Conservation (phyloP, 1,139 yeast genomes). For the Yamadazyma spencermartinsiae region DNA sequence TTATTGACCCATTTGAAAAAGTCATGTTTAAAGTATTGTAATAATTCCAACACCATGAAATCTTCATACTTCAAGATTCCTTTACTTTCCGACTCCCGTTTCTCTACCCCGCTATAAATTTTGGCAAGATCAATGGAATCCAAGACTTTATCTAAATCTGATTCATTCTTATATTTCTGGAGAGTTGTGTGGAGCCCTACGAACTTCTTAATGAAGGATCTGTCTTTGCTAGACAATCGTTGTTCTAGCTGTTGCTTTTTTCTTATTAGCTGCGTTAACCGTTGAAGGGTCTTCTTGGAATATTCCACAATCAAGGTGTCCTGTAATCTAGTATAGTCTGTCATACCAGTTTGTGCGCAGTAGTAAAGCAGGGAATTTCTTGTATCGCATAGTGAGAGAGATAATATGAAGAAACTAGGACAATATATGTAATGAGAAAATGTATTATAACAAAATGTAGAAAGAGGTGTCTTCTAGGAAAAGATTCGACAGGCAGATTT, state of each 20-base stretch:
- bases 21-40: slow-evolving; percentile 74
- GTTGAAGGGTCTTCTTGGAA: slow-evolving; percentile 4
- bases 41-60: slow-evolving; percentile 62
- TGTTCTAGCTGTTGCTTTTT: neutral
- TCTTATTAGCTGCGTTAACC: slow-evolving; percentile 1
- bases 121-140: slow-evolving; percentile 38
- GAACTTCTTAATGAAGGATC: slow-evolving; percentile 10
- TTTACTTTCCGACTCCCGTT: slow-evolving; percentile 18
- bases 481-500: too few relatives aligned
- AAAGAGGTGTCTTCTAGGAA: too few relatives aligned
- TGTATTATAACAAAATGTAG: too few relatives aligned
- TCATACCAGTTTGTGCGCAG: neutral
- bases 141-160: slow-evolving; percentile 23
- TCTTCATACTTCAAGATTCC: slow-evolving; percentile 51
- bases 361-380: neutral
- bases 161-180: slow-evolving; percentile 12
- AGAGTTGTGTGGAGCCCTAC: slow-evolving; percentile 2
- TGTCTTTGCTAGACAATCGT: slow-evolving; percentile 9
- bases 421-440: too few relatives aligned
- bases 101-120: slow-evolving; percentile 40
- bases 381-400: too few relatives aligned
- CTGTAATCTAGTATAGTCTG: slow-evolving; percentile 1
- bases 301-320: slow-evolving; percentile 6
- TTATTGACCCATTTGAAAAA: slow-evolving; percentile 84
- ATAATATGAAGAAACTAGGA: too few relatives aligned